Base-by-base conservation (phyloP, 345 rosid species). In the Alliaria petiolata region DNA sequence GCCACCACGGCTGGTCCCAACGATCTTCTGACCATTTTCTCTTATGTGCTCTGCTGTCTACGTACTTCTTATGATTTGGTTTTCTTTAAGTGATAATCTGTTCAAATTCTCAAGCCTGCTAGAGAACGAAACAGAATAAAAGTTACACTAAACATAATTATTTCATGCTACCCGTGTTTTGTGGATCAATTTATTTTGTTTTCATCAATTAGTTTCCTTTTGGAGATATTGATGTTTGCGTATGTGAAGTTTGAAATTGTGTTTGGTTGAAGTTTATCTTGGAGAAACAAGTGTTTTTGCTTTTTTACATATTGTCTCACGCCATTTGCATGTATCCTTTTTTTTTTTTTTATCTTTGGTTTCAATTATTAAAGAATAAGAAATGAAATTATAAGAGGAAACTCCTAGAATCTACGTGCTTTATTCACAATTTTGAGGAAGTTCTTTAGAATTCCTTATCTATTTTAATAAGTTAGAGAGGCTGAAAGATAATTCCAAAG, bases 141-240 rank as follows among this genome's bases (percentile, higher is more conserved):
- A 8, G 36, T 45, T 42, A 19, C 53, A 50, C 28, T 51, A 43
- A 54, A 22, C 72, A 68, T 20, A 44, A 13, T 34, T 33, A 16
- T 55, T 55, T 42, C 40, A 55, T 55, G 63, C 54, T 42, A 55
- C 33, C 72, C 35, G 5, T 67, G n/a, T 55, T 52, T n/a, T n/a
- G n/a, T n/a, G n/a, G n/a, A n/a, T n/a, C n/a, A n/a, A n/a, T n/a
- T n/a, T n/a, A n/a, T n/a, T n/a, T n/a, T n/a, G n/a, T n/a, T n/a
- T n/a, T n/a, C n/a, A n/a, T n/a, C n/a, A n/a, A n/a, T n/a, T n/a
- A n/a, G n/a, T n/a, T n/a, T n/a, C n/a, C n/a, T n/a, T n/a, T n/a
- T n/a, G n/a, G n/a, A n/a, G n/a, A n/a, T n/a, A n/a, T n/a, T n/a
- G n/a, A n/a, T n/a, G n/a, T n/a, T n/a, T n/a, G n/a, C n/a, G n/a